Base-by-base conservation (phyloP, 345 rosid genomes). In the Ceriops zippeliana region DNA sequence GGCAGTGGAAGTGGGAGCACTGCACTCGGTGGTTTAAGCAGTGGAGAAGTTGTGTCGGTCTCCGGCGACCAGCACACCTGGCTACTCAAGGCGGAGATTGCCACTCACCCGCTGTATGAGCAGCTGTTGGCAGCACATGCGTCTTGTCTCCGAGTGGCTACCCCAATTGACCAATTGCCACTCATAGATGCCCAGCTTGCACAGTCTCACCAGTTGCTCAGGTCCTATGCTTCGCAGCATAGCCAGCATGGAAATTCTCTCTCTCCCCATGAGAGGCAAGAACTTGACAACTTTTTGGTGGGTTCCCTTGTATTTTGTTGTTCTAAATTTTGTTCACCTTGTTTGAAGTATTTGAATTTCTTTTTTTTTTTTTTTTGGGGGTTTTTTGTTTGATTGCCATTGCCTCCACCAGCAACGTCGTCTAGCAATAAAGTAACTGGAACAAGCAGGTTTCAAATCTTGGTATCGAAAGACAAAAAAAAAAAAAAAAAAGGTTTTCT, bases 81-180 rank as follows among this genome's bases (percentile, higher is more conserved):
- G 51, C 93, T 84, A 46, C 78, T 90, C 52, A 93, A 88, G 90
- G 86, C 88, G 56, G 98, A 93, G 85, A 88, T 93, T 71, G 95
- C 86, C 20, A 76, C 76, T 30, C 96, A 93, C 74, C 97, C 98
- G 37, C 72, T 93, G 66, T 93, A 85, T 72, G 98, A 93, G 53
- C 96, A 93, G 80, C 78, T 93, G 17, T 68, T 91, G 28, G 70
- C 95, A 4, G 98, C 97, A 13, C 97, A 93, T 76, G 96, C 91
- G 58, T 81, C 97, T 10, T 91, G 98, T 78, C 83, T 93, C 10
- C 85, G 98, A 34, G 96, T 91, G 6, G 98, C 97, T 4, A 93
- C 98, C 52, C 98, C 98, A 13, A 91, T 93, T 61, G 98, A 91
- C 79, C 98, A 93, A 76, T 80, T 93, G 70, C 97, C 98, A 32